phyloP scores from a whole-genome alignment of 1,284 basidiomycete genomes.

The Malassezia obtusa region DNA sequence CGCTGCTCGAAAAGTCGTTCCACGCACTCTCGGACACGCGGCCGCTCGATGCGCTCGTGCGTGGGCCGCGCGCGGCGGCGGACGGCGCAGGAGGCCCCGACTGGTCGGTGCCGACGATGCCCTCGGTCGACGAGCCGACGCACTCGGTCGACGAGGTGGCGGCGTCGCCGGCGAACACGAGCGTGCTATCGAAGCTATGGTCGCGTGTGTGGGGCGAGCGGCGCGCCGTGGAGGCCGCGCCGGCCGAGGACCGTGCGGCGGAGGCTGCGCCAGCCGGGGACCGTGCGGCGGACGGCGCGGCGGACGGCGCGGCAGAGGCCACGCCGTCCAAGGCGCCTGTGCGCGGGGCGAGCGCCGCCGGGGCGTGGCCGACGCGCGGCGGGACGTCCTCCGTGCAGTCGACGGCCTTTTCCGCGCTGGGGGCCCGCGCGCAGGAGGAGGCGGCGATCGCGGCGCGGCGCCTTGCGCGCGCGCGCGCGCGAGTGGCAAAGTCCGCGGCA shows the following conservation, averaged over 20 bases:
- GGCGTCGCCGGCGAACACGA: background rate
- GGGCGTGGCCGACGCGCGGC: background rate
- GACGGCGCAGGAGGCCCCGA: no score
- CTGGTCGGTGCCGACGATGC: background rate
- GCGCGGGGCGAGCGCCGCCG: background rate
- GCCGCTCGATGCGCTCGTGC: background rate
- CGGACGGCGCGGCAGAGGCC: background rate
- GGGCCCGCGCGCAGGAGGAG: background rate
- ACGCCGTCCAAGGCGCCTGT: background rate
- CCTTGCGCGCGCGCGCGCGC: background rate
- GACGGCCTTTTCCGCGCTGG: conserved; percentile 1
- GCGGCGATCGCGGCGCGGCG: background rate
- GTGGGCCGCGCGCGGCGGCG: background rate
- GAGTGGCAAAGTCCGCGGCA: conserved; percentile 2
- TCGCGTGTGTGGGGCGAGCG: background rate
- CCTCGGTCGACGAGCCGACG: background rate
- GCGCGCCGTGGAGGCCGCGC: background rate
- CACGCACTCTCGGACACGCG: background rate
- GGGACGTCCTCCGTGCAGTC: background rate
- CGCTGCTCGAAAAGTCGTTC: conserved; percentile 11
- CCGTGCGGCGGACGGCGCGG: background rate
- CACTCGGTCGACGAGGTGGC: background rate
- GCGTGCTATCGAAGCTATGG: background rate
- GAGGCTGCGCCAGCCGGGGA: background rate
- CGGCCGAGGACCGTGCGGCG: background rate